phyloP scores from a whole-genome alignment of 1,139 yeast genomes.

The Magnusiomyces suaveolens region DNA sequence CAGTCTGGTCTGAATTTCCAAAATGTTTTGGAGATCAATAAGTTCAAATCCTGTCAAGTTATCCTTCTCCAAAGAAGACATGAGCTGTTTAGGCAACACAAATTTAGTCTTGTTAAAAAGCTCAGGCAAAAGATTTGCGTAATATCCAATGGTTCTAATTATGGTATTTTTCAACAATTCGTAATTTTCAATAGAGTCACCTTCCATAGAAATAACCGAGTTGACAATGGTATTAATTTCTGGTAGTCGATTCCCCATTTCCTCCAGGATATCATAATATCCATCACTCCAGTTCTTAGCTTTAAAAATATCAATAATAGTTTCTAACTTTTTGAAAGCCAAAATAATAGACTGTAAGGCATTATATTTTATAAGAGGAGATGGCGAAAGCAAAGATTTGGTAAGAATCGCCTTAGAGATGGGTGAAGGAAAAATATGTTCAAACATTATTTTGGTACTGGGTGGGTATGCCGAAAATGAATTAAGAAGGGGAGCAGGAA shows the following conservation, averaged over 20 bases:
- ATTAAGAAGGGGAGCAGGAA: constrained; percentile 34
- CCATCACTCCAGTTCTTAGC: constrained; percentile 36
- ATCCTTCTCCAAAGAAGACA: constrained; percentile 14
- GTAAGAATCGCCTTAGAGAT: constrained; percentile 50
- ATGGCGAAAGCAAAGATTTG: constrained; percentile 48
- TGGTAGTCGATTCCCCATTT: constrained; percentile 39
- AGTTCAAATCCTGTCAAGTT: constrained; percentile 24
- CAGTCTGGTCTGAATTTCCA: constrained; percentile 28
- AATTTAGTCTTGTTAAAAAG: constrained; percentile 16
- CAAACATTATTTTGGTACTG: constrained; percentile 33
- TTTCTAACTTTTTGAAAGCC: constrained; percentile 44
- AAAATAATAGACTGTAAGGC: constrained; percentile 51
- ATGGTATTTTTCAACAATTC: constrained; percentile 33
- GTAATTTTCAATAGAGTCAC: constrained; percentile 18
- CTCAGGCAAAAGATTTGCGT: constrained; percentile 21
- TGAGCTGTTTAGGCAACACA: constrained; percentile 18
- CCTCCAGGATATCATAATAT: constrained; percentile 33
- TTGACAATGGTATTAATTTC: constrained; percentile 37
- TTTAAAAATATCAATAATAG: constrained; percentile 35
- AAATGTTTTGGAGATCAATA: constrained; percentile 26
- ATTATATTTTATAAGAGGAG: constrained; percentile 54
- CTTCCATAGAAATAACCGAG: constrained; percentile 32
- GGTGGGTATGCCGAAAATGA: constrained; percentile 22
- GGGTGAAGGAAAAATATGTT: constrained; percentile 57
- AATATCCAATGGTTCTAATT: constrained; percentile 20